phyloP scores from a whole-genome alignment of 352 stramenopile genomes.

The Globisporangium nagaii region DNA sequence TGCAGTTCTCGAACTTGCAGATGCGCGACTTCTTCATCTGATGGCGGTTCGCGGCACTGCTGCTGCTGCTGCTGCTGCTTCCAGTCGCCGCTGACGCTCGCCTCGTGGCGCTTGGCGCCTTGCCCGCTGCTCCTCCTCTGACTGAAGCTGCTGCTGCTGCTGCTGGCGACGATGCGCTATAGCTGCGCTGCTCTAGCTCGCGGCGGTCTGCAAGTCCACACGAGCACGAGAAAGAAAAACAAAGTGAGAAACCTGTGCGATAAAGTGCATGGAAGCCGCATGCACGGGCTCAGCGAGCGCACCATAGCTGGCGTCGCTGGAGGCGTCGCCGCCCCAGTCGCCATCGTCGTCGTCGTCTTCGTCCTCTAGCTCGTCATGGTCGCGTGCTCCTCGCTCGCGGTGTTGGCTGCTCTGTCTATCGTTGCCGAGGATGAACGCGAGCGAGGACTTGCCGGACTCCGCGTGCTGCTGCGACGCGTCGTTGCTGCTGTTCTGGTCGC shows the following conservation, averaged over 20 bases:
- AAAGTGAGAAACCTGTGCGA: no score
- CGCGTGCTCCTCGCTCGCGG: not conserved
- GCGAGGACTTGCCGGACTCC: slow-evolving; percentile 17
- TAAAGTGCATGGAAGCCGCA: not conserved
- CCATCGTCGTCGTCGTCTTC: slow-evolving; percentile 11
- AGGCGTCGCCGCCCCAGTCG: slow-evolving; percentile 12
- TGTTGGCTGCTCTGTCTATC: not conserved
- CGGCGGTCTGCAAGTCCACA: not conserved
- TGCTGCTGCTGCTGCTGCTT: not conserved
- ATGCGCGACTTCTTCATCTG: slow-evolving; percentile 64
- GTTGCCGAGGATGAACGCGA: slow-evolving; percentile 25
- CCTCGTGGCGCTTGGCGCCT: no score
- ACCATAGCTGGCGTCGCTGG: slow-evolving; percentile 27
- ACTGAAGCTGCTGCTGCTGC: not conserved
- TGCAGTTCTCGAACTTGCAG: slow-evolving; percentile 74
- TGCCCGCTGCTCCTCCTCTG: no score
- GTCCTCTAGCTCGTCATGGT: slow-evolving; percentile 2
- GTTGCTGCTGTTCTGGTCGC: not conserved
- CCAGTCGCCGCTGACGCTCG: no score
- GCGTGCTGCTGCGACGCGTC: slow-evolving; percentile 2
- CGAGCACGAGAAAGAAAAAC: not conserved
- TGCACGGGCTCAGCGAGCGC: not conserved
- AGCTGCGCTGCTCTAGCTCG: not conserved
- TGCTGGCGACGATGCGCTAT: no score
- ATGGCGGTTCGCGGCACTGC: not conserved